Evolutionary conservation across 1,284 basidiomycete species (phyloP).

Genomic region (Malassezia arunalokei): DNA sequence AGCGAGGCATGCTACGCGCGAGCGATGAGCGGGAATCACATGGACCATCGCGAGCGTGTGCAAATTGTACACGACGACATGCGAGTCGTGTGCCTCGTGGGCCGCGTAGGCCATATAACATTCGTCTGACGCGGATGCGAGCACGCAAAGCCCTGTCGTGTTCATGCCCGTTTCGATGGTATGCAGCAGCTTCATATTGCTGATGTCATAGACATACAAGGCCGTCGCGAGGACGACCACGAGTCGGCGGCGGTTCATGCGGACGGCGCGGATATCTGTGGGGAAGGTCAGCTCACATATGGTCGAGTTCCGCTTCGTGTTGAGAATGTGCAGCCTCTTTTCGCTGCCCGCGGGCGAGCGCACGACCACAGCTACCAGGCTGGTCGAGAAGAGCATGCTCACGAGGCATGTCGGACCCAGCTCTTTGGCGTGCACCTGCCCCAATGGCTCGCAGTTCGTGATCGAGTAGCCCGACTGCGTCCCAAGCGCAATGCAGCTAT

Average conservation of each 20-base stretch:
- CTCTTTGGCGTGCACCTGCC: slow-evolving; percentile 83
- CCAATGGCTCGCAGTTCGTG: slow-evolving; percentile 94
- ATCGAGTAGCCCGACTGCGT: slow-evolving; percentile 92
- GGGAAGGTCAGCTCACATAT: slow-evolving; percentile 98
- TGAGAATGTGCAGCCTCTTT: slow-evolving; percentile 70
- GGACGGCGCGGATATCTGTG: slow-evolving; percentile 85
- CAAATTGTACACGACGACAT: slow-evolving; percentile 62
- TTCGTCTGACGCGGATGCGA: slow-evolving; percentile 87
- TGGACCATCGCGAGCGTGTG: slow-evolving; percentile 79
- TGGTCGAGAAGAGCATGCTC: slow-evolving; percentile 99
- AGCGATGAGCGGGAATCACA: slow-evolving; percentile 92
- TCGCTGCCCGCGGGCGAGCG: slow-evolving; percentile 52
- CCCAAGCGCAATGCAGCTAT: slow-evolving; percentile 79
- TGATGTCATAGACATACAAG: slow-evolving; percentile 98
- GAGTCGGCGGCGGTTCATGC: slow-evolving; percentile 87
- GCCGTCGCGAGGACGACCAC: slow-evolving; percentile 89
- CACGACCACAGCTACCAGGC: slow-evolving; percentile 85
- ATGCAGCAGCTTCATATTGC: slow-evolving; percentile 91
- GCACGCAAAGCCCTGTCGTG: slow-evolving; percentile 84
- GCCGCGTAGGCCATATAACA: slow-evolving; percentile 93
- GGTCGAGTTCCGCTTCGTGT: slow-evolving; percentile 87
- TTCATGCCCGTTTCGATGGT: slow-evolving; percentile 95
- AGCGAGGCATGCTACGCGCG: slow-evolving; percentile 74
- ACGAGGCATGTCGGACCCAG: slow-evolving; percentile 88
- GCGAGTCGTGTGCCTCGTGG: slow-evolving; percentile 39